Evolutionary conservation across 805 yeast genomes (phyloP), one percentile per base, ranked within the genome.

Genomic region (Metschnikowia arizonensis): DNA sequence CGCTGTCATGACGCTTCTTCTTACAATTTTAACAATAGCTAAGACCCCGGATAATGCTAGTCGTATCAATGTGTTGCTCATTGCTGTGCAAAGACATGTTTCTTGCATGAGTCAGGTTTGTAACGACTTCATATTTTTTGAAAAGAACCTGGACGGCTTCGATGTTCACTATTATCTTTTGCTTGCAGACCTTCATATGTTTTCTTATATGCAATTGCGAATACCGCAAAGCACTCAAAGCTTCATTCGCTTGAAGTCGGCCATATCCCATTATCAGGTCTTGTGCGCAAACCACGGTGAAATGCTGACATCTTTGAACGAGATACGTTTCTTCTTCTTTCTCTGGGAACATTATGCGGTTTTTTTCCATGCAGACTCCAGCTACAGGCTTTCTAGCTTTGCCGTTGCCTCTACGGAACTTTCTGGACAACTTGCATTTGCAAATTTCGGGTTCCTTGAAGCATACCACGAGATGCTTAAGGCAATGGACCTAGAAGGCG

Each of bases 151-250:
- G 11, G 40, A n/a, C 8, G 29, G 21, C 10, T 33, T 30, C 28
- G 47, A 40, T n/a, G 36, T 39, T 10, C 50, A 44, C 33, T 50
- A 33, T 33, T 40, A 46, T 21, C 48, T 50, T 5, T 45, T 51
- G 11, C 40, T 49, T 33, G 48, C 48, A 14, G 52, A 50, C 21
- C 48, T 50, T 17, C 54, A 50, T 42, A 35, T 46, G 42, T 49
- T 44, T 40, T 44, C 47, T 11, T 49, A 33, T 34, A 40, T 48
- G 23, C 30, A 33, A 18, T 31, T 50, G 37, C 17, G 23, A 19
- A 25, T 34, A 3, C 36, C 38, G 10, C 36, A 39, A 17, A 40
- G 30, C 42, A 24, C 29, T 30, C 37, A 42, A 11, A 47, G 40
- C 28, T 26, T 33, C 15, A 35, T 44, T 7, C 52, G 50, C 42